A percentile compares a stretch with the other conserved stretches of the same genome.
Conservation (phyloP, 441 rosid species). For the Francoa sonchifolia region DNA sequence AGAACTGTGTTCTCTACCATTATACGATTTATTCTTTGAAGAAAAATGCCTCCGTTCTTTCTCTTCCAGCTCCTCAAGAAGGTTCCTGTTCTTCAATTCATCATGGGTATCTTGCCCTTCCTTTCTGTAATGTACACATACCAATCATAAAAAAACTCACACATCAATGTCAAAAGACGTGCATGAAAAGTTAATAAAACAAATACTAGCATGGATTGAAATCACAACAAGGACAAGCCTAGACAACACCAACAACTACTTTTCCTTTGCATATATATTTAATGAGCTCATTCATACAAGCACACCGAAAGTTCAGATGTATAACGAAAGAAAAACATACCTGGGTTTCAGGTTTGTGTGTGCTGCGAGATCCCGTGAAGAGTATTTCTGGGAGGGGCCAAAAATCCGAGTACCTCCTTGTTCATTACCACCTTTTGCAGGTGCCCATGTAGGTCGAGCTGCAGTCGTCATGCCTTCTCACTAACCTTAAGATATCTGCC, state of each 20-base stretch:
- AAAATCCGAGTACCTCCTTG: conserved; percentile 92
- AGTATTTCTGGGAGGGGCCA: conserved; percentile 91
- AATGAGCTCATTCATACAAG: no score
- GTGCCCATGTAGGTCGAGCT: conserved; percentile 97
- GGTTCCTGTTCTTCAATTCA: conserved; percentile 72
- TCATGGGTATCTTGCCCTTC: conserved; percentile 91
- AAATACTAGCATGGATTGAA: no score
- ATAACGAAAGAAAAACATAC: conserved; percentile 16
- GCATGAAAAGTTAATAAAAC: no score
- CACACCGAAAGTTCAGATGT: no score
- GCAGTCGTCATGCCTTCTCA: conserved; percentile 70
- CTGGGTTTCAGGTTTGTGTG: conserved; percentile 81
- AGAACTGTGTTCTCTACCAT: conserved; percentile 32
- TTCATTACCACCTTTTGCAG: conserved; percentile 95
- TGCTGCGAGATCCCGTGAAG: conserved; percentile 86
- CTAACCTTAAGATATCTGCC: conserved; percentile 1
- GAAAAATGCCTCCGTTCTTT: conserved; percentile 89
- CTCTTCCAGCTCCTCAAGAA: conserved; percentile 81
- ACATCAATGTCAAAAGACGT: no score
- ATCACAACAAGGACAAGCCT: no score
- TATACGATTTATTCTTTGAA: conserved; percentile 65
- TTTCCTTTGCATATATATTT: no score
- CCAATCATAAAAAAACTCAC: conserved; percentile 2
- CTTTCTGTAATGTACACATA: conserved; percentile 36
- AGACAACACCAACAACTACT: no score